phyloP scores from a whole-genome alignment of 306 rosid species.

The Erythrophleum fordii region DNA sequence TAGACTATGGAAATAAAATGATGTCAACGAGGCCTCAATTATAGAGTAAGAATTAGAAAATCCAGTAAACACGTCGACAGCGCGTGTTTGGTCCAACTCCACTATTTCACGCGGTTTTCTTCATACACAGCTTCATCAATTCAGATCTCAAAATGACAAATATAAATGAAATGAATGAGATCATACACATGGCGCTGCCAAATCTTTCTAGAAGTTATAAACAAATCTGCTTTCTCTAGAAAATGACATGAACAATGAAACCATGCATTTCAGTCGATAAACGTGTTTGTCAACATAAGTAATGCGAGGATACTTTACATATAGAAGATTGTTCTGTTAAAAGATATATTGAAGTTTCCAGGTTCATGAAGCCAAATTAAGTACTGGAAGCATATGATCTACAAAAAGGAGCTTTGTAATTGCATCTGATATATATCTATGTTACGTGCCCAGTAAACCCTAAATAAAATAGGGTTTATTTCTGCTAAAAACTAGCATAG shows the following conservation, averaged over 20 bases:
- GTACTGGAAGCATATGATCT: neutral
- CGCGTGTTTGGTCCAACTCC: neutral
- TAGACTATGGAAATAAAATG: neutral
- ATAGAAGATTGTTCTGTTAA: no score
- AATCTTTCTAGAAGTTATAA: neutral
- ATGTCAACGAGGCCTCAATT: conserved; percentile 7
- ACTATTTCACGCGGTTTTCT: conserved; percentile 14
- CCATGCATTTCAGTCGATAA: neutral
- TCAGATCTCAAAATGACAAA: neutral
- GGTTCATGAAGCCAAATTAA: neutral
- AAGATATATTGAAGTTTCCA: no score
- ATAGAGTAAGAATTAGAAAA: neutral
- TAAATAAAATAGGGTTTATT: neutral
- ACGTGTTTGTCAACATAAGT: neutral
- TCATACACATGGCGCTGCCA: neutral
- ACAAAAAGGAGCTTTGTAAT: neutral
- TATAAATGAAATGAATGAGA: no score
- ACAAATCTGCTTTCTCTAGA: neutral
- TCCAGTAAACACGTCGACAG: neutral
- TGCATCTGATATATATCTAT: neutral
- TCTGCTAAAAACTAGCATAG: neutral
- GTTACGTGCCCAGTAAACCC: neutral
- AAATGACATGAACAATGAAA: neutral
- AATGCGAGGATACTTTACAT: no score
- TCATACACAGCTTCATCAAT: neutral